Evolutionary conservation across 768 basidiomycete genomes (phyloP).

Genomic region (Suillus luteus): DNA sequence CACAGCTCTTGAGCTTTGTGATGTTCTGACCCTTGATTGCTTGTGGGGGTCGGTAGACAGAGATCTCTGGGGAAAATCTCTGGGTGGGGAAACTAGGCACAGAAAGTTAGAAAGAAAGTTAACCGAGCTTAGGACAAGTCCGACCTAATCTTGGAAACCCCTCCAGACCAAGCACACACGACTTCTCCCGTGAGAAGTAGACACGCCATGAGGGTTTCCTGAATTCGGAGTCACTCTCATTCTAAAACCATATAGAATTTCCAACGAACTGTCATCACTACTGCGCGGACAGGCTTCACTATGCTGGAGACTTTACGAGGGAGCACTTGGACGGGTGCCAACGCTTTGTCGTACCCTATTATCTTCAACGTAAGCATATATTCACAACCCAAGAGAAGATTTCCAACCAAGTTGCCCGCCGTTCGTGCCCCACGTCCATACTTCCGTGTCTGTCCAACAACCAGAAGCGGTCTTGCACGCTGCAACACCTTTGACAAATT

Average conservation of each 20-base stretch:
- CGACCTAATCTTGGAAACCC: slow-evolving; percentile 73
- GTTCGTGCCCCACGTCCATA: slow-evolving; percentile 94
- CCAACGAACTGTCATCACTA: slow-evolving; percentile 61
- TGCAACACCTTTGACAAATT: slow-evolving; percentile 76
- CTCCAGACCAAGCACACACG: slow-evolving; percentile 78
- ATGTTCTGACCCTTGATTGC: slow-evolving; percentile 70
- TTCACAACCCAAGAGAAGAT: not conserved
- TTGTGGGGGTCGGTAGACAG: slow-evolving; percentile 81
- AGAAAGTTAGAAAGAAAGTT: slow-evolving; percentile 7
- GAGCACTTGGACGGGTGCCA: slow-evolving; percentile 72
- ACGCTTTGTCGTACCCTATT: slow-evolving; percentile 73
- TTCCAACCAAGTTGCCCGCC: slow-evolving; percentile 84
- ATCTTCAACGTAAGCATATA: not conserved
- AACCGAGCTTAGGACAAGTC: slow-evolving; percentile 20
- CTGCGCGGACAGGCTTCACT: slow-evolving; percentile 63
- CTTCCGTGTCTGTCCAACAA: slow-evolving; percentile 75
- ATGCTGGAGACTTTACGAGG: slow-evolving; percentile 85
- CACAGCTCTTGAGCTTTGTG: slow-evolving; percentile 76
- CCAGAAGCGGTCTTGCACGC: slow-evolving; percentile 86
- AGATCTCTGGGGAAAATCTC: slow-evolving; percentile 73
- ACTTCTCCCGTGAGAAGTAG: slow-evolving; percentile 82
- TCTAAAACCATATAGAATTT: not conserved
- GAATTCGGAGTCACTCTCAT: slow-evolving; percentile 7
- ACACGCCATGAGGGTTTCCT: slow-evolving; percentile 85
- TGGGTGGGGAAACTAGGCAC: slow-evolving; percentile 68